These are phyloP conservation scores for Boletus huronensis DNA, from an alignment of 768 basidiomycete species.

Conservation along the genomic window DNA sequence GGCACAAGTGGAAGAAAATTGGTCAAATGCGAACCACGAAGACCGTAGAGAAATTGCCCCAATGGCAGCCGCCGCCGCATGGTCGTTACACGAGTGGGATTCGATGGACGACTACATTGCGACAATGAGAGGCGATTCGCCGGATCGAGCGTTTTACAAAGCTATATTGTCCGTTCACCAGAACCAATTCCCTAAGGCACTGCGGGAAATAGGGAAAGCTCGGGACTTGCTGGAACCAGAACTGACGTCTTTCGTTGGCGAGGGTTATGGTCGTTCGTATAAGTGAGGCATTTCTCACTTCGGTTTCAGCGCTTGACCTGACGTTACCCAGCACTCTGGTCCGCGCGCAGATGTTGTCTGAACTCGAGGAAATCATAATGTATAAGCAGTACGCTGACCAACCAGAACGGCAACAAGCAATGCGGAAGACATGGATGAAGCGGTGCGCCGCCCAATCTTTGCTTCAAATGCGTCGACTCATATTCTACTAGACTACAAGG, in stretches of 20 bases:
- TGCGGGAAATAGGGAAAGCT: slow-evolving; percentile 86
- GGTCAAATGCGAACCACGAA: slow-evolving; percentile 79
- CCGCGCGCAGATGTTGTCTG: slow-evolving; percentile 96
- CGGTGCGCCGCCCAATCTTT: slow-evolving; percentile 46
- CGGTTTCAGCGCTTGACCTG: slow-evolving; percentile 7
- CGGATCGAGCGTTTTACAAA: slow-evolving; percentile 93
- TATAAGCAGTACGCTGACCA: slow-evolving; percentile 96
- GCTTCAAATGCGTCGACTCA: background rate
- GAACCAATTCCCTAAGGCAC: slow-evolving; percentile 90
- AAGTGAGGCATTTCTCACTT: slow-evolving; percentile 55
- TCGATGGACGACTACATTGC: slow-evolving; percentile 96
- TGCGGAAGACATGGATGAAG: slow-evolving; percentile 97
- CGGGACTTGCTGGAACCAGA: slow-evolving; percentile 91
- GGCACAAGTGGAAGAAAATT: slow-evolving; percentile 80
- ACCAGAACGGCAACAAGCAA: slow-evolving; percentile 84
- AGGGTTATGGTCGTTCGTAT: slow-evolving; percentile 96
- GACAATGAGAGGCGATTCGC: slow-evolving; percentile 89
- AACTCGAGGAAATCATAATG: slow-evolving; percentile 94
- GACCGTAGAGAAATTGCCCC: slow-evolving; percentile 91
- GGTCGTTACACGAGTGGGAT: slow-evolving; percentile 97
- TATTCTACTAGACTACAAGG: slow-evolving; percentile 67
- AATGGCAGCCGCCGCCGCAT: slow-evolving; percentile 94
- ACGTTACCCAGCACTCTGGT: slow-evolving; percentile 73
- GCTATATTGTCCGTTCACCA: slow-evolving; percentile 96
- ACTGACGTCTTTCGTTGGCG: slow-evolving; percentile 85